phyloP scores from a whole-genome alignment of 2,329 filamentous ascomycete genomes.

The Sporothrix variecibatus region DNA sequence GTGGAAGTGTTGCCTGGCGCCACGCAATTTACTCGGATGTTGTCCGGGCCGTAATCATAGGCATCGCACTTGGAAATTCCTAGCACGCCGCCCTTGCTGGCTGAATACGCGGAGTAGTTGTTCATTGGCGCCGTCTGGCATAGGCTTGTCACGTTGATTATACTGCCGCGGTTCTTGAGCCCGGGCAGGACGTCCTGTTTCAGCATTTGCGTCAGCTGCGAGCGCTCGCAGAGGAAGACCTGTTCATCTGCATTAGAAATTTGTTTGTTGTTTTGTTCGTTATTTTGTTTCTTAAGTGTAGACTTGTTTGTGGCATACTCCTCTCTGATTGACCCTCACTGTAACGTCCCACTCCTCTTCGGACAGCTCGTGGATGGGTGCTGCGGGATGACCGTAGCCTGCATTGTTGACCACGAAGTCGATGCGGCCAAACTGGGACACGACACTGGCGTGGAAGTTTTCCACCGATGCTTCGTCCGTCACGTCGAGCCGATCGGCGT shows the following conservation, averaged over 20 bases:
- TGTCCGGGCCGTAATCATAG: constrained; percentile 7
- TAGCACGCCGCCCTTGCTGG: constrained; percentile 43
- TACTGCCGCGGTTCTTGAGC: constrained; percentile 8
- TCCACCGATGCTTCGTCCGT: constrained; percentile 1
- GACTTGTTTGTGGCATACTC: not conserved
- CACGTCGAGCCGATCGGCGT: not conserved
- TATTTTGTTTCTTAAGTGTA: not conserved
- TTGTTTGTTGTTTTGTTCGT: too few species aligned
- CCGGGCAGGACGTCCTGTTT: constrained; percentile 1
- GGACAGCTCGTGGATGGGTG: not conserved
- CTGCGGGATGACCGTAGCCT: not conserved
- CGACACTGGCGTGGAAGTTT: not conserved
- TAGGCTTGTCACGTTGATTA: not conserved
- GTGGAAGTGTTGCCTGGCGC: not conserved
- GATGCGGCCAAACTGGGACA: not conserved
- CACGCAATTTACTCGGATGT: not conserved
- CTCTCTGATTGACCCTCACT: not conserved
- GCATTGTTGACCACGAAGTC: constrained; percentile 6
- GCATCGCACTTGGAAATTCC: not conserved
- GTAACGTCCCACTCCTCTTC: not conserved
- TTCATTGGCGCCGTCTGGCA: not conserved
- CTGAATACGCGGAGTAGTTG: constrained; percentile 41
- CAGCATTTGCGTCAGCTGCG: not conserved
- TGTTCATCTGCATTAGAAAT: not conserved
- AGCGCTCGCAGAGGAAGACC: not conserved